Conservation (phyloP, 768 basidiomycete genomes). For the Mycena filopes region DNA sequence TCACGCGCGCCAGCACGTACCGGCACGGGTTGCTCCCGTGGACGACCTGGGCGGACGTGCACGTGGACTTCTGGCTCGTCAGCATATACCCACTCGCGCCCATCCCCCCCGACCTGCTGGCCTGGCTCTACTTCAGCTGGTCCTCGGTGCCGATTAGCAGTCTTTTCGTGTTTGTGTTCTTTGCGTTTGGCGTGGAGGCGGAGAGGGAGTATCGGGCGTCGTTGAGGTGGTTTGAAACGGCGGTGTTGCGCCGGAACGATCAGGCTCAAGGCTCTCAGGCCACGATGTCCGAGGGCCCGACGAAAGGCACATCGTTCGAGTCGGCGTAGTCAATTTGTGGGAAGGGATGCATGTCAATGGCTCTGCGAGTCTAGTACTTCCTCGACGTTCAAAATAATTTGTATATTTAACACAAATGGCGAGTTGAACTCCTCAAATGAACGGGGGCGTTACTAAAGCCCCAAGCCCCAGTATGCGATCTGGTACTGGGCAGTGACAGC, state of each 20-base stretch:
- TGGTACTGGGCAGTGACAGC: too few relatives aligned
- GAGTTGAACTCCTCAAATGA: too few relatives aligned
- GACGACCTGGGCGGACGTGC: slow-evolving; percentile 13
- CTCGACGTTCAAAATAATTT: too few relatives aligned
- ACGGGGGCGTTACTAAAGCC: too few relatives aligned
- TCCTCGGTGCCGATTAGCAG: slow-evolving; percentile 1
- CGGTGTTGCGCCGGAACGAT: not conserved
- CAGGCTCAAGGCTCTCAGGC: too few relatives aligned
- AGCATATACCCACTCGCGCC: not conserved
- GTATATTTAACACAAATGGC: too few relatives aligned
- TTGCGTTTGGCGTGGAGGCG: slow-evolving; percentile 11
- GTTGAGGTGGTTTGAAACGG: not conserved
- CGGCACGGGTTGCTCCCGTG: not conserved
- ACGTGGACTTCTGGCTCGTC: slow-evolving; percentile 1
- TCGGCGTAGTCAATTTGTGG: too few relatives aligned
- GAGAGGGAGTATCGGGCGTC: not conserved
- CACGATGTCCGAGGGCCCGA: too few relatives aligned
- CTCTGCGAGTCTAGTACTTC: too few relatives aligned
- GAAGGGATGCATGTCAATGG: too few relatives aligned
- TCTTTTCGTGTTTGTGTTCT: slow-evolving; percentile 16
- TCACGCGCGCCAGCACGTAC: not conserved
- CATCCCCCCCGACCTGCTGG: not conserved
- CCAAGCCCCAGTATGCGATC: too few relatives aligned
- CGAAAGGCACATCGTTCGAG: too few relatives aligned
- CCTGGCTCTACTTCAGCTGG: not conserved